Evolutionary conservation across 768 basidiomycete genomes (phyloP).

Genomic region (Strobilomyces dryophilus): DNA sequence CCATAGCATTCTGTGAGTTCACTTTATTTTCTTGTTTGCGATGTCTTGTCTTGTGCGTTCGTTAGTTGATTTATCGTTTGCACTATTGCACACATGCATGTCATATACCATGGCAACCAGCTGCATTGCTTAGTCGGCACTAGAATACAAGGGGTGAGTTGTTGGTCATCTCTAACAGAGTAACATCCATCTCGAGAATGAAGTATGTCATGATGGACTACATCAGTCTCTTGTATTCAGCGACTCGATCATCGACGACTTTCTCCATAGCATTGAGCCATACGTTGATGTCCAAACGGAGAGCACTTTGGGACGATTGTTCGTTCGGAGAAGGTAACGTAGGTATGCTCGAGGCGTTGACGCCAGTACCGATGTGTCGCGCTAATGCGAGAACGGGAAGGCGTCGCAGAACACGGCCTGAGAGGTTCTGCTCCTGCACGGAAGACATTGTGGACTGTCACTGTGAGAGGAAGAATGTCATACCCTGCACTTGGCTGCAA

Average conservation of each 20-base stretch:
- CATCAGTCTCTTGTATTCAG: conserved; percentile 47
- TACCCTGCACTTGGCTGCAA: conserved; percentile 82
- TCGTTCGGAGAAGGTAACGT: conserved; percentile 1
- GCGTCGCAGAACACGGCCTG: conserved; percentile 86
- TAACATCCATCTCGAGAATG: background rate
- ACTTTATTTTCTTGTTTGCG: background rate
- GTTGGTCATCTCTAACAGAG: background rate
- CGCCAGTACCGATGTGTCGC: conserved; percentile 62
- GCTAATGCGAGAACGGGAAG: conserved; percentile 95
- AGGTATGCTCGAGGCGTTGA: conserved; percentile 15
- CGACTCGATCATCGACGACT: conserved; percentile 57
- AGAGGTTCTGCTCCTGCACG: conserved; percentile 69
- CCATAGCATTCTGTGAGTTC: conserved; percentile 24
- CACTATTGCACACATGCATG: background rate
- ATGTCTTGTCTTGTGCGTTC: background rate
- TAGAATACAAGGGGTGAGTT: background rate
- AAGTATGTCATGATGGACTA: conserved; percentile 9
- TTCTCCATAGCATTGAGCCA: conserved; percentile 88
- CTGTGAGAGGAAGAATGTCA: conserved; percentile 22
- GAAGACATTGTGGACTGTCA: background rate
- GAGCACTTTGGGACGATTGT: conserved; percentile 2
- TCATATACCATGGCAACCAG: background rate
- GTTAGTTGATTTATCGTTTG: conserved; percentile 24
- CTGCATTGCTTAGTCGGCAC: background rate
- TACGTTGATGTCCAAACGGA: conserved; percentile 43